Conservation (phyloP, 176 grass and related monocot species). For the Musa schizocarpa region DNA sequence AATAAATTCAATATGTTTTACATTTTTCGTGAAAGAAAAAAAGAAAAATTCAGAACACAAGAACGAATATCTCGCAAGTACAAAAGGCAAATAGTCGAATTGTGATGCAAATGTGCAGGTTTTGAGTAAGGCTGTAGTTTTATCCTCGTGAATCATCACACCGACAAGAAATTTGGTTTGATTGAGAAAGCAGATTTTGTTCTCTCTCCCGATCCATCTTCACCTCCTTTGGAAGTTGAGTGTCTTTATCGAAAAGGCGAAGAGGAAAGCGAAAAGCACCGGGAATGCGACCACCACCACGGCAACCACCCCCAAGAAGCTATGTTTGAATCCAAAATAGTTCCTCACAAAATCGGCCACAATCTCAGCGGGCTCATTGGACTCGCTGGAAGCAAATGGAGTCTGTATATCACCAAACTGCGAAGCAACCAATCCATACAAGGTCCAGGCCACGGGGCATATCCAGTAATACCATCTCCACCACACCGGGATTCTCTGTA, state of each 20-base stretch:
- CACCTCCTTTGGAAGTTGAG: slow-evolving; percentile 88
- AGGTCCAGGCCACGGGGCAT: slow-evolving; percentile 64
- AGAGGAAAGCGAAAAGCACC: slow-evolving; percentile 49
- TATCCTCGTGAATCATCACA: no score
- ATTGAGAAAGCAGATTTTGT: no score
- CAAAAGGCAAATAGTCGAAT: no score
- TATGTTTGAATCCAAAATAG: slow-evolving; percentile 70
- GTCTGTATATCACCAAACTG: slow-evolving; percentile 60
- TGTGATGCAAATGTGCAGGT: no score
- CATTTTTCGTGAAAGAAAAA: no score
- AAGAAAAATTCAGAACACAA: no score
- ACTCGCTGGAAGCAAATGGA: slow-evolving; percentile 13
- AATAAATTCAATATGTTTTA: no score
- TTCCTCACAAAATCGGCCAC: slow-evolving; percentile 36
- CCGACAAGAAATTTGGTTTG: no score
- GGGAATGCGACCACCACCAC: slow-evolving; percentile 35
- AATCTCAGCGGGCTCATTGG: neutral
- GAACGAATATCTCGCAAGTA: no score
- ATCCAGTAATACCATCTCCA: slow-evolving; percentile 83
- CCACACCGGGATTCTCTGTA: slow-evolving; percentile 67
- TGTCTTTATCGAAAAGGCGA: slow-evolving; percentile 63
- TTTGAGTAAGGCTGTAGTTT: no score
- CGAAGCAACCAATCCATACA: slow-evolving; percentile 58
- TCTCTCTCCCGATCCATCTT: neutral
- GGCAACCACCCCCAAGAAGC: slow-evolving; percentile 51